These are phyloP conservation scores for Silene conica DNA, from an alignment of 148 eudicot species.

Conservation along the genomic window DNA sequence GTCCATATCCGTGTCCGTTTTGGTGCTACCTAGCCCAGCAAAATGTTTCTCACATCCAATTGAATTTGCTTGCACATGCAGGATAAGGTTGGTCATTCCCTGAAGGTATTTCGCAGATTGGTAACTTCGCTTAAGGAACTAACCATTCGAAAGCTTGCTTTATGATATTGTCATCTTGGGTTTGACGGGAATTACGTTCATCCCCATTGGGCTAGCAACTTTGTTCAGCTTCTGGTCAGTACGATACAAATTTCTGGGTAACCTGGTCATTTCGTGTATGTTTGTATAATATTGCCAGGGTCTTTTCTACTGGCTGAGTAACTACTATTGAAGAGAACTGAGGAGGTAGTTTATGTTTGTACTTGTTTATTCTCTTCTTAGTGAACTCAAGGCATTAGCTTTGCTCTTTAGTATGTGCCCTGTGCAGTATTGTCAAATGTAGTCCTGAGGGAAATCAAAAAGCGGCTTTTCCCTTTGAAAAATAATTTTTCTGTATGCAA, in stretches of 20 bases:
- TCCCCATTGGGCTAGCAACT: neutral
- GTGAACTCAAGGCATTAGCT: neutral
- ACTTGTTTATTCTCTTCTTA: neutral
- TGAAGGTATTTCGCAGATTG: constrained; percentile 75
- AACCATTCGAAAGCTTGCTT: constrained; percentile 43
- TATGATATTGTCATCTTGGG: constrained; percentile 6
- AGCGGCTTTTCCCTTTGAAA: neutral
- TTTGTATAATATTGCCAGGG: too few species aligned
- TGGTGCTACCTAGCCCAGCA: too few species aligned
- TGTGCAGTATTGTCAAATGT: neutral
- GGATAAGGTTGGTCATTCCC: constrained; percentile 79
- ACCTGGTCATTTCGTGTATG: neutral
- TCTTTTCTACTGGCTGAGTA: too few species aligned
- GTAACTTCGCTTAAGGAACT: constrained; percentile 72
- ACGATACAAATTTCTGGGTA: neutral
- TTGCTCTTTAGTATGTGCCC: neutral
- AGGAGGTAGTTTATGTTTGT: neutral
- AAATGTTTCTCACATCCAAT: constrained; percentile 5
- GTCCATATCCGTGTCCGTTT: too few species aligned
- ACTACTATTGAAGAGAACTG: too few species aligned
- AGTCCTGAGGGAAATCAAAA: neutral
- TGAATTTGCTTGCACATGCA: constrained; percentile 26
- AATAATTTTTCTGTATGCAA: neutral
- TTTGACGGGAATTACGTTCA: neutral
- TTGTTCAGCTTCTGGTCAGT: neutral